Percentiles rank a stretch among this genome's conserved stretches.
phyloP scores from a whole-genome alignment of 768 basidiomycete genomes.

The Agrocybe praecox region DNA sequence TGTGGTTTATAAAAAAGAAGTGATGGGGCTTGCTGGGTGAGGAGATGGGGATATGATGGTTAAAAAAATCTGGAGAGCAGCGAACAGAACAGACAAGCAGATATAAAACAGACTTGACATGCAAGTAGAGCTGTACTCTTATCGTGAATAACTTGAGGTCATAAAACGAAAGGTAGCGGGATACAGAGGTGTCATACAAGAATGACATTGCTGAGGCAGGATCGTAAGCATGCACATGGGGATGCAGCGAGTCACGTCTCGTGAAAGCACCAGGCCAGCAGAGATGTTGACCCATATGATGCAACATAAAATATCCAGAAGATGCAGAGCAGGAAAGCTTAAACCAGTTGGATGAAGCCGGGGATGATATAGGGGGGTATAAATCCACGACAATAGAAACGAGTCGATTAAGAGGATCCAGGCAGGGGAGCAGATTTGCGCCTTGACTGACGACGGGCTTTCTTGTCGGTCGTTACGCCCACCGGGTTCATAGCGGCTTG shows the following conservation, averaged over 20 bases:
- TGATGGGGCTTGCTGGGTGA: too few species aligned
- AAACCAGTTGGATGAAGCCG: not conserved
- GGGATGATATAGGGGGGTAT: not conserved
- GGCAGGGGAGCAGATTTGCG: conserved; percentile 17
- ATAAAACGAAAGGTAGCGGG: not conserved
- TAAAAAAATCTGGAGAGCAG: too few species aligned
- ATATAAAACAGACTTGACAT: not conserved
- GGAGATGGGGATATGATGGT: too few species aligned
- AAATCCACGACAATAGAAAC: not conserved
- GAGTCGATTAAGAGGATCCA: not conserved
- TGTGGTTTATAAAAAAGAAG: too few species aligned
- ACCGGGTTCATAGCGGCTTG: conserved; percentile 10
- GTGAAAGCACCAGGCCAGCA: not conserved
- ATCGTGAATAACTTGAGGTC: not conserved
- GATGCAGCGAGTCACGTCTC: not conserved
- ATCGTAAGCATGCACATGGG: not conserved
- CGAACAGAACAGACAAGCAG: not conserved
- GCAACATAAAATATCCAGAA: not conserved
- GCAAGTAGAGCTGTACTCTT: not conserved
- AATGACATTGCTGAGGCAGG: not conserved
- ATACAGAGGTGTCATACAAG: not conserved
- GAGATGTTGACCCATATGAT: not conserved
- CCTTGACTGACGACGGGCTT: conserved; percentile 18
- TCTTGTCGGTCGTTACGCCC: conserved; percentile 11
- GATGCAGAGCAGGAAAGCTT: not conserved